Conservation (phyloP, 2,329 filamentous ascomycete species). For the Trichoderma sp. region DNA sequence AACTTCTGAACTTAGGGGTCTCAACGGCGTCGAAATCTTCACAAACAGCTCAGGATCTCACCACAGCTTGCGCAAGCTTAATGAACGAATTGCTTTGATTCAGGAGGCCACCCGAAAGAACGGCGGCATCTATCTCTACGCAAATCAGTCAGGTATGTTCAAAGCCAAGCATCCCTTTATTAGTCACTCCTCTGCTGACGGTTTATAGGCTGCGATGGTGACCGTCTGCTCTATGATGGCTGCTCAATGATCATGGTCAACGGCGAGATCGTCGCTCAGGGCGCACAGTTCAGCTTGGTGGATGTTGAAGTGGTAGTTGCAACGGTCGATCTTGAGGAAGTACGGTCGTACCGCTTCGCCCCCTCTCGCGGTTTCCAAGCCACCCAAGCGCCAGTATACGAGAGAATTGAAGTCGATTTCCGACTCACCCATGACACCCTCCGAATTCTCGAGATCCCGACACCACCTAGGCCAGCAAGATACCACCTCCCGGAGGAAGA, state of each 20-base stretch:
- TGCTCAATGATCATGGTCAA: conserved; percentile 43
- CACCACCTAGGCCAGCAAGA: conserved; percentile 22
- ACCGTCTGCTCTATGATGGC: conserved; percentile 45
- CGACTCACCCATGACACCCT: conserved; percentile 29
- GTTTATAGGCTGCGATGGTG: background rate
- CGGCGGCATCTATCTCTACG: conserved; percentile 54
- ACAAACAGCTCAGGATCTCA: conserved; percentile 32
- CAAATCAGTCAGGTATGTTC: conserved; percentile 27
- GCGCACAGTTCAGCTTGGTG: conserved; percentile 60
- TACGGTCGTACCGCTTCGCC: conserved; percentile 37
- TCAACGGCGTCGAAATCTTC: conserved; percentile 16
- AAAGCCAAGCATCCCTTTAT: background rate
- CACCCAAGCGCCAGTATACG: conserved; percentile 19
- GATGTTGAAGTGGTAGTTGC: conserved; percentile 65
- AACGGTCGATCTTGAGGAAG: conserved; percentile 69
- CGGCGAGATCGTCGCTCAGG: conserved; percentile 61
- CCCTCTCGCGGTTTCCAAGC: conserved; percentile 20
- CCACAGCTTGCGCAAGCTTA: conserved; percentile 62
- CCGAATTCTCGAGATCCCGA: conserved; percentile 20
- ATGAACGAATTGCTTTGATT: conserved; percentile 63
- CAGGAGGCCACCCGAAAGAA: conserved; percentile 61
- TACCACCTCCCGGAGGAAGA: conserved; percentile 64
- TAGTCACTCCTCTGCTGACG: background rate
- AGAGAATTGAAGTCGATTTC: conserved; percentile 19
- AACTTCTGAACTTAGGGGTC: background rate